Conservation (phyloP, 2,329 filamentous ascomycete species). For the Pseudocercospora macadamiae region DNA sequence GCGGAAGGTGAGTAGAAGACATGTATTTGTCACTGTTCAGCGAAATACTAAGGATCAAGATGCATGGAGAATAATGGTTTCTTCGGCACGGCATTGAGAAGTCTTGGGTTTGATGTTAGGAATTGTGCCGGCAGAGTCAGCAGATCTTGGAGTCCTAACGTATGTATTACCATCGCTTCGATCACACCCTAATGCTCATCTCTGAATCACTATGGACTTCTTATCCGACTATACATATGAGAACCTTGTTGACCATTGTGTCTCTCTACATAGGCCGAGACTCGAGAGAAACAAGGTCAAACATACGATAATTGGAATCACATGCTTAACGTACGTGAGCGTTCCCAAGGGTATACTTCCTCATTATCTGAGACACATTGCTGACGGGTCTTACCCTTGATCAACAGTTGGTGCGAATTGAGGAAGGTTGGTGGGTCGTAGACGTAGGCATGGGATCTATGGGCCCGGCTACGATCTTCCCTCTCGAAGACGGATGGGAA, state of each 20-base stretch:
- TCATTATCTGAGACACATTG: too few species aligned
- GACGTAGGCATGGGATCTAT: constrained; percentile 48
- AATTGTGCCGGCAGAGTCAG: constrained; percentile 47
- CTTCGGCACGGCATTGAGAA: constrained; percentile 55
- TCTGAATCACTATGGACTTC: too few species aligned
- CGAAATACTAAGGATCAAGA: too few species aligned
- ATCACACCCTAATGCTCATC: too few species aligned
- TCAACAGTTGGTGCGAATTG: constrained; percentile 42
- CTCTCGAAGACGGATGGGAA: constrained; percentile 37
- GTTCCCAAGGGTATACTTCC: too few species aligned
- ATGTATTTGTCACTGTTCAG: too few species aligned
- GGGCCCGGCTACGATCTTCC: constrained; percentile 44
- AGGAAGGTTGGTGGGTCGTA: constrained; percentile 35
- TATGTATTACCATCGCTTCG: too few species aligned
- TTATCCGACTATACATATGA: too few species aligned
- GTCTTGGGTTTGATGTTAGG: constrained; percentile 53
- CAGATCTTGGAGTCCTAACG: constrained; percentile 26
- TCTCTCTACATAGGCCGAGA: constrained; percentile 5
- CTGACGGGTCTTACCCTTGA: too few species aligned
- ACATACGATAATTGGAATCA: constrained; percentile 43
- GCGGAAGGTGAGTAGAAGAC: constrained; percentile 46
- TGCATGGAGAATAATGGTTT: constrained; percentile 64
- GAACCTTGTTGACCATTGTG: background rate
- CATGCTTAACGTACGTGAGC: constrained; percentile 53
- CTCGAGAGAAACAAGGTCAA: constrained; percentile 24